Conservation (phyloP, 192 early-diverging fungal species). For the Coemansia sp. region DNA sequence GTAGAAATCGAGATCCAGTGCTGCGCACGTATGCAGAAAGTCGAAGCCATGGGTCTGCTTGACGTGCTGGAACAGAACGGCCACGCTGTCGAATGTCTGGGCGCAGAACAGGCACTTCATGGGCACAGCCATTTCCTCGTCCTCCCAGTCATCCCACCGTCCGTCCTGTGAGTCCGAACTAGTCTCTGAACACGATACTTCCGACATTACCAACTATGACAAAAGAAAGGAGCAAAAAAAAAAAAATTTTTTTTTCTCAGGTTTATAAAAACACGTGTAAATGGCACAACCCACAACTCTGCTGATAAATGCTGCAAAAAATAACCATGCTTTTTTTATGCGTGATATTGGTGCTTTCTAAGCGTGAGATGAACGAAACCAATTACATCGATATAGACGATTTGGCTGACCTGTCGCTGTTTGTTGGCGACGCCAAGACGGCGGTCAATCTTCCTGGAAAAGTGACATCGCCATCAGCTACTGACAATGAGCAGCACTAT, state of each 20-base stretch:
- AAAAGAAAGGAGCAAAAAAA: background rate
- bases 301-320: too few species aligned
- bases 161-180: conserved; percentile 56
- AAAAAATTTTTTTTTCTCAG: conserved; percentile 3
- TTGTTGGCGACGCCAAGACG: conserved; percentile 8
- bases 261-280: background rate
- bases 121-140: conserved; percentile 56
- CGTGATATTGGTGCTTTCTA: too few species aligned
- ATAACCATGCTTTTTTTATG: too few species aligned
- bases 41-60: conserved; percentile 63
- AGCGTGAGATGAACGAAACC: too few species aligned
- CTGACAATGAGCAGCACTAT: conserved; percentile 11
- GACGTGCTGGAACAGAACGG: conserved; percentile 62
- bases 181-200: conserved; percentile 48
- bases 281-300: background rate
- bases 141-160: conserved; percentile 72
- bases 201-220: conserved; percentile 28
- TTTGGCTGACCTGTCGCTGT: conserved; percentile 10
- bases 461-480: conserved; percentile 13
- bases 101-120: conserved; percentile 74
- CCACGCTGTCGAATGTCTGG: conserved; percentile 50
- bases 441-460: conserved; percentile 12
- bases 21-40: conserved; percentile 53
- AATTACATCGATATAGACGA: conserved; percentile 5
- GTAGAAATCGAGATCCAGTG: conserved; percentile 76